phyloP scores from a whole-genome alignment of 345 rosid genomes.

The Ailanthus altissimus region DNA sequence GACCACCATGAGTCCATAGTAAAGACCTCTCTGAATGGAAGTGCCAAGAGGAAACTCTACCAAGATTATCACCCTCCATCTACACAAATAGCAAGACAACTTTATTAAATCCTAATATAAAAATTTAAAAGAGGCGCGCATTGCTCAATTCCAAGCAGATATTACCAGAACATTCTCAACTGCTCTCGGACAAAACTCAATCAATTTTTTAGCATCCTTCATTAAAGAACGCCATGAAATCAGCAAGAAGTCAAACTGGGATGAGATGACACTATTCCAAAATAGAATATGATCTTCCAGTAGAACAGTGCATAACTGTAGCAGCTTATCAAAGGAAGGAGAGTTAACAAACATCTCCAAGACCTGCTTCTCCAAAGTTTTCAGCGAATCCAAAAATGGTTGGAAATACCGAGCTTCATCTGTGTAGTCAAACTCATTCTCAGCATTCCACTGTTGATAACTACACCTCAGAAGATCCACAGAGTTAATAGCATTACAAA shows the following conservation, averaged over 20 bases:
- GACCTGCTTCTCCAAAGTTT: conserved; percentile 56
- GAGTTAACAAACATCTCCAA: conserved; percentile 56
- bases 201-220: conserved; percentile 61
- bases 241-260: conserved; percentile 45
- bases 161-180: conserved; percentile 61
- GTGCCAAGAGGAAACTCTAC: conserved; percentile 41
- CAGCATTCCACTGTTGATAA: conserved; percentile 71
- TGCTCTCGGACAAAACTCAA: conserved; percentile 46
- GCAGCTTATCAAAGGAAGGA: conserved; percentile 44
- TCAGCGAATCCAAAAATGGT: conserved; percentile 59
- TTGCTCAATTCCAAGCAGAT: conserved; percentile 15
- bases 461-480: conserved; percentile 62
- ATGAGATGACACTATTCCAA: conserved; percentile 59
- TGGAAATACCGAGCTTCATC: conserved; percentile 40
- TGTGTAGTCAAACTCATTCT: conserved; percentile 39
- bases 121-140: conserved; percentile 9
- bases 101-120: conserved; percentile 18
- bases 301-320: conserved; percentile 52
- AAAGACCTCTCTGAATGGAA: conserved; percentile 57
- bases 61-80: conserved; percentile 56
- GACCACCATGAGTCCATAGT: conserved; percentile 93
- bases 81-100: conserved; percentile 29
- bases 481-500: conserved; percentile 58
- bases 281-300: conserved; percentile 67
- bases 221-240: conserved; percentile 67